Conservation (phyloP, 2,329 filamentous ascomycete genomes). For the Aspergillus candidus region DNA sequence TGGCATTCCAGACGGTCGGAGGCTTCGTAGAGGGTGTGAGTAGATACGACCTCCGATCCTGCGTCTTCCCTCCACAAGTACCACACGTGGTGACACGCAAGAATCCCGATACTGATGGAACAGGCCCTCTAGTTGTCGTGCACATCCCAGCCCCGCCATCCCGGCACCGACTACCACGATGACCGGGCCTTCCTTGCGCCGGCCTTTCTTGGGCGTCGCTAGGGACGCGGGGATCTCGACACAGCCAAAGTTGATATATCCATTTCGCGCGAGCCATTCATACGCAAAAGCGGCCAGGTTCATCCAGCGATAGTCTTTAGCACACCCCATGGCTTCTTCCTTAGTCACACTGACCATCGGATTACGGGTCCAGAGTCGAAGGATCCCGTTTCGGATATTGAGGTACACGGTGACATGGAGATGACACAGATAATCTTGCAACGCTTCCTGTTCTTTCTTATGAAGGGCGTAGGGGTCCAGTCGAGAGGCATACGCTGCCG, state of each 20-base stretch:
- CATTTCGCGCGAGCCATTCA: slow-evolving; percentile 82
- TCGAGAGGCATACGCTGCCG: slow-evolving; percentile 81
- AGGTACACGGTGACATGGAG: slow-evolving; percentile 90
- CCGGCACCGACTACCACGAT: slow-evolving; percentile 87
- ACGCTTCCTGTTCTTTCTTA: slow-evolving; percentile 70
- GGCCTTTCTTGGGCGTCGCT: slow-evolving; percentile 34
- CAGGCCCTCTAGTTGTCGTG: slow-evolving; percentile 81
- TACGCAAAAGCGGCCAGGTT: slow-evolving; percentile 82
- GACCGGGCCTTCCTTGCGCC: slow-evolving; percentile 56
- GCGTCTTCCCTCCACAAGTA: slow-evolving; percentile 79
- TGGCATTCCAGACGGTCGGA: slow-evolving; percentile 49
- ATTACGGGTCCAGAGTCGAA: slow-evolving; percentile 83
- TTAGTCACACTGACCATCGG: slow-evolving; percentile 74
- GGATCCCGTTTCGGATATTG: slow-evolving; percentile 90
- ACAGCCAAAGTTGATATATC: slow-evolving; percentile 96
- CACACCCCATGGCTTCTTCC: slow-evolving; percentile 85
- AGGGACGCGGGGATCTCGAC: slow-evolving; percentile 58
- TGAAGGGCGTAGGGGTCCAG: slow-evolving; percentile 87
- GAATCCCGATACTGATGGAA: slow-evolving; percentile 71
- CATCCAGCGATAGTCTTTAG: slow-evolving; percentile 81
- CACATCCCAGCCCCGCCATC: slow-evolving; percentile 88
- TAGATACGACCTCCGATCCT: slow-evolving; percentile 90
- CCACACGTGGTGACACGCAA: slow-evolving; percentile 62
- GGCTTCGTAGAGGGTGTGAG: slow-evolving; percentile 64
- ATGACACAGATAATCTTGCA: slow-evolving; percentile 76